Evolutionary conservation across 768 basidiomycete genomes (phyloP).

Genomic region (Termitomyces sp.): DNA sequence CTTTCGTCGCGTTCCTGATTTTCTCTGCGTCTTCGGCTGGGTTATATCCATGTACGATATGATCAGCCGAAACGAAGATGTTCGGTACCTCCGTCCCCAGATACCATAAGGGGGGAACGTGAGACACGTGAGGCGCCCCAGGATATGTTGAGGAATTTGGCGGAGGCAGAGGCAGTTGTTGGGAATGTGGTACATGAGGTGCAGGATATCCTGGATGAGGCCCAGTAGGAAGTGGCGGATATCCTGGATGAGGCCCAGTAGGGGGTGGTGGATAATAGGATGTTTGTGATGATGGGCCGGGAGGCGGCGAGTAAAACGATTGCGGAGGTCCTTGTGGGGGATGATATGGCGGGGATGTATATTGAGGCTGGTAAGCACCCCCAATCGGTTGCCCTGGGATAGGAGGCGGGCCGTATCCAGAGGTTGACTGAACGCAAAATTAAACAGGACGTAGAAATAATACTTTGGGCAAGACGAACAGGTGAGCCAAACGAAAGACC

Average conservation of each 20-base stretch:
- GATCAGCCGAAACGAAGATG: slow-evolving; percentile 23
- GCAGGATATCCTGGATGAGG: slow-evolving; percentile 3
- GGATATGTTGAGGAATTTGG: slow-evolving; percentile 8
- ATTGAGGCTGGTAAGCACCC: slow-evolving; percentile 10
- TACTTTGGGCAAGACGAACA: not conserved
- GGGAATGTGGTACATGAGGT: not conserved
- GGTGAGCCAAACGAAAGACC: slow-evolving; percentile 8
- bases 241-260: too few species aligned
- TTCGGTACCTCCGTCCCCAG: slow-evolving; percentile 29
- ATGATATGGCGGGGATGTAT: slow-evolving; percentile 4
- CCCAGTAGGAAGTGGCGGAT: slow-evolving; percentile 1
- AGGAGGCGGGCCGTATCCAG: slow-evolving; percentile 12
- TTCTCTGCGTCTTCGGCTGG: slow-evolving; percentile 30
- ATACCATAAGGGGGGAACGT: slow-evolving; percentile 21
- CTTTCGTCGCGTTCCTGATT: slow-evolving; percentile 30
- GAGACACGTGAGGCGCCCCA: slow-evolving; percentile 5
- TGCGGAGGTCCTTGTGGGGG: slow-evolving; percentile 23
- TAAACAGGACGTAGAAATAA: not conserved
- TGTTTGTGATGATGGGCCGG: slow-evolving; percentile 1
- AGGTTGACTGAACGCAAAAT: not conserved
- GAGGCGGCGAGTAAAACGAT: slow-evolving; percentile 12
- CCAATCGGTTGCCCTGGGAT: slow-evolving; percentile 16
- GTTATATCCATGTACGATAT: slow-evolving; percentile 32
- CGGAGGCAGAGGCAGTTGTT: not conserved
- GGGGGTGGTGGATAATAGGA: slow-evolving; percentile 2